Evolutionary conservation across 2,329 filamentous ascomycete species (phyloP).

Genomic region (Ceratocystis variospora): DNA sequence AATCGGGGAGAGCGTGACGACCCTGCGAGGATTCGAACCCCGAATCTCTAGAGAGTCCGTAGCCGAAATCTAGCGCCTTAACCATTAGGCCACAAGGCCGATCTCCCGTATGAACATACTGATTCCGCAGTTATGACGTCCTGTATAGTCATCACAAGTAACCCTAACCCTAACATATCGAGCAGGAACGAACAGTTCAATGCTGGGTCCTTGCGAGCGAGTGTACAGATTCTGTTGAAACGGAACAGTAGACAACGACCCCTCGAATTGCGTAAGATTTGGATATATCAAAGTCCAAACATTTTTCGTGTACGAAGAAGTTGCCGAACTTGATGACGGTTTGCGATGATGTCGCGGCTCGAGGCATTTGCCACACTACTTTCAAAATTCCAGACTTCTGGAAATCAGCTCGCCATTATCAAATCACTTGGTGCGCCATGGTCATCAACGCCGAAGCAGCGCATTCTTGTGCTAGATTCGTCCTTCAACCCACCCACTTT

Average conservation of each 20-base stretch:
- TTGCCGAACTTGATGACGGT: background rate
- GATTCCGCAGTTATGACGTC: background rate
- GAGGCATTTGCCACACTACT: constrained; percentile 5
- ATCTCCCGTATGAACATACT: background rate
- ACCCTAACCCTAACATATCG: too few relatives aligned
- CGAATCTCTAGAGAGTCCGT: constrained; percentile 10
- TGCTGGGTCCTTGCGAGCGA: too few relatives aligned
- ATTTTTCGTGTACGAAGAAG: too few relatives aligned
- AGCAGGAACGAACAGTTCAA: background rate
- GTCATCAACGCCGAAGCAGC: background rate
- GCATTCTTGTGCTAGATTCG: constrained; percentile 49
- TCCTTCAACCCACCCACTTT: constrained; percentile 55
- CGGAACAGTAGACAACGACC: too few relatives aligned
- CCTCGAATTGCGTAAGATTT: background rate
- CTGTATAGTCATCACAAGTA: rapidly evolving
- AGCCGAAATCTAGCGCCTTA: constrained; percentile 12
- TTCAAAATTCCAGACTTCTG: constrained; percentile 9
- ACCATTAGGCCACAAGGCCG: constrained; percentile 12
- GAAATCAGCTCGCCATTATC: constrained; percentile 3
- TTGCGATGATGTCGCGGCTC: background rate
- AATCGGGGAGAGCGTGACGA: background rate
- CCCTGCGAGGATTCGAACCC: constrained; percentile 12
- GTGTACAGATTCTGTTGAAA: too few relatives aligned
- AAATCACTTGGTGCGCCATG: constrained; percentile 7
- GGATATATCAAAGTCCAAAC: background rate